phyloP scores from a whole-genome alignment of 2,329 filamentous ascomycete genomes.

The Orbilia ellipsospora region DNA sequence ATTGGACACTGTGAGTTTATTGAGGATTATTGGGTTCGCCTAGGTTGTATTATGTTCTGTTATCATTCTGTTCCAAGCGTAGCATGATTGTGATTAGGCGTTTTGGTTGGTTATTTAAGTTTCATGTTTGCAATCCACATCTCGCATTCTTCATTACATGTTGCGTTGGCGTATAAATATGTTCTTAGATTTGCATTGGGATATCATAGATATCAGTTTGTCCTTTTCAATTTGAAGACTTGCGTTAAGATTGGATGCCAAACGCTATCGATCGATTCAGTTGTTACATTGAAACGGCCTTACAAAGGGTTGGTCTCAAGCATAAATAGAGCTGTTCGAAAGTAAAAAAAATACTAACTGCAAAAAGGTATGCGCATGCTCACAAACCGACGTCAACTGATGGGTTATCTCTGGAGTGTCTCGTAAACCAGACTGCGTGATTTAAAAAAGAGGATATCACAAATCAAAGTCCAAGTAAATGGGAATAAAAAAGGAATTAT shows the following conservation, averaged over 20 bases:
- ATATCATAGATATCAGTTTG: too few species aligned
- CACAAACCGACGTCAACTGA: not conserved
- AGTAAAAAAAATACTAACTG: not conserved
- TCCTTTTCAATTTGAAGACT: too few species aligned
- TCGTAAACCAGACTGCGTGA: slow-evolving; percentile 24
- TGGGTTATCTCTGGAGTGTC: slow-evolving; percentile 3
- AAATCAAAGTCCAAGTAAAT: not conserved
- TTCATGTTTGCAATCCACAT: not conserved
- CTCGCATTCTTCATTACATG: too few species aligned
- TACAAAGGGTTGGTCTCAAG: too few species aligned
- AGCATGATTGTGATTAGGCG: slow-evolving; percentile 8
- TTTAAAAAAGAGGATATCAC: slow-evolving; percentile 1
- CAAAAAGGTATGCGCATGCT: not conserved
- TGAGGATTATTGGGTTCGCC: not conserved
- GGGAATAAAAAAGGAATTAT: slow-evolving; percentile 7
- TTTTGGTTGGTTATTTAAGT: slow-evolving; percentile 1
- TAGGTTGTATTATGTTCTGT: not conserved
- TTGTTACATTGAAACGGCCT: too few species aligned
- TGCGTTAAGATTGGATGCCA: too few species aligned
- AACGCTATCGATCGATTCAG: too few species aligned
- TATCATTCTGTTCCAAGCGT: not conserved
- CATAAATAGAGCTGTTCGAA: too few species aligned
- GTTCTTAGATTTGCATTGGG: too few species aligned
- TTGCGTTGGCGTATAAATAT: too few species aligned
- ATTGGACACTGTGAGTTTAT: too few species aligned